Base-by-base conservation (phyloP, 768 basidiomycete species). In the Lentinus brumalis region DNA sequence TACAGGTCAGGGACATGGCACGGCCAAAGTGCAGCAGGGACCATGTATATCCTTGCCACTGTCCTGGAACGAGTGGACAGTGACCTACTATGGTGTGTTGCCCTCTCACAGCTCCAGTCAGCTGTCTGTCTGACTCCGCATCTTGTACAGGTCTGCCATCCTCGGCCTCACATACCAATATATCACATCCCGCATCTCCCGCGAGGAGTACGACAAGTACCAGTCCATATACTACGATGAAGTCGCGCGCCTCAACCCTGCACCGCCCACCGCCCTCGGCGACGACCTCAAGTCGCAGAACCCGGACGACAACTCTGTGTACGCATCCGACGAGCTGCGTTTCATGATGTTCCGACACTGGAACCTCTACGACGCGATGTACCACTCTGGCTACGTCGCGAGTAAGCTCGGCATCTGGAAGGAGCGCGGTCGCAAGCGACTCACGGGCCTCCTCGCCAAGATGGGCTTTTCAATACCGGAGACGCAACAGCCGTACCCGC, bases 351-450 rank as follows among this genome's bases (percentile, higher is more conserved):
- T 96, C 71, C 83, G 96, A 58, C 97, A 98, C 76, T 99, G 97
- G 97, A 98, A 91, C 32, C 76, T 99, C 49, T 98, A 98, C 71
- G 97, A 99, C 70, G 88, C 96, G 11, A 98, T 99, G 97, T 88
- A 89, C 68, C 96, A 99, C 73, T 97, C 95, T 3, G 92, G 91
- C 59, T 99, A 98, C 69, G 89, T 99, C 16, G 96, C 95, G 7
- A 89, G 92, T 53, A 94, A 94, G 73, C 82, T 99, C 60, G 95
- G 94, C 3, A 92, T 96, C 57, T 98, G 97, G 97, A 94, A 91
- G 70, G 96, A 98, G 73, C 84, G 87, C 56, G 97, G 97, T 21
- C 82, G 91, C 62, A 96, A 94, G 73, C 83, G 87, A 64, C 76
- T 99, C 57, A 92, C 89, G 1, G 97, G 96, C 8, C 77, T 99